Conservation (phyloP, 1,284 basidiomycete species). For the Moesziomyces sp. region DNA sequence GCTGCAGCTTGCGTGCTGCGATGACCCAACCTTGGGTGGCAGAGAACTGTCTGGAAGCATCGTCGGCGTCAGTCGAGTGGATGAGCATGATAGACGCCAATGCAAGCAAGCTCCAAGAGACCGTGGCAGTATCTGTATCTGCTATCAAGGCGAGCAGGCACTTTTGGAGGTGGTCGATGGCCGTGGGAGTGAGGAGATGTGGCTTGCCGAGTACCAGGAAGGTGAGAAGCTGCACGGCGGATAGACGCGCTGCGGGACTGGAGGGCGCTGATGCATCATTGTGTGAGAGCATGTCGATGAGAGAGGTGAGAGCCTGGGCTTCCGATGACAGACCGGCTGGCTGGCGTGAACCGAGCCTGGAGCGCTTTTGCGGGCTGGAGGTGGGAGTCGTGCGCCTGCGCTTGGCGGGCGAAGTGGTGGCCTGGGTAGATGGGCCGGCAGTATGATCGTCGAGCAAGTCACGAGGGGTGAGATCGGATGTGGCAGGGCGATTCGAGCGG, state of each 20-base stretch:
- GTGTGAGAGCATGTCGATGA: conserved; percentile 9
- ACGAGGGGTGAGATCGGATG: background rate
- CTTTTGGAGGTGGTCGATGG: background rate
- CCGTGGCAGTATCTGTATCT: conserved; percentile 10
- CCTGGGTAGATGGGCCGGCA: background rate
- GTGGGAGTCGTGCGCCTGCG: background rate
- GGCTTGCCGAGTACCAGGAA: conserved; percentile 17
- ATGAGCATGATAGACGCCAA: conserved; percentile 6
- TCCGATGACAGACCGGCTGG: background rate
- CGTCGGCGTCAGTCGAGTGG: background rate
- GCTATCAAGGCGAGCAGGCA: conserved; percentile 5
- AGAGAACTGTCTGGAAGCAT: background rate
- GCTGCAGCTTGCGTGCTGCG: conserved; percentile 26
- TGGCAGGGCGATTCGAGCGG: background rate
- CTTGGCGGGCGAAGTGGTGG: background rate
- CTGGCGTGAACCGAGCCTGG: conserved; percentile 2
- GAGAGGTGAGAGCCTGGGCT: background rate
- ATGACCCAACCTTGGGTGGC: conserved; percentile 15
- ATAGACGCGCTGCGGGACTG: conserved; percentile 6
- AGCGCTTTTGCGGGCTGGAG: conserved; percentile 11
- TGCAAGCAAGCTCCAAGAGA: conserved; percentile 24
- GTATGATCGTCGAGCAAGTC: background rate
- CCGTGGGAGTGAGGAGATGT: conserved; percentile 3
- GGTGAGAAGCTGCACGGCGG: conserved; percentile 25
- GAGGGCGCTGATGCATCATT: background rate